phyloP scores from a whole-genome alignment of 2,329 filamentous ascomycete genomes.

The Apiospora sp. region DNA sequence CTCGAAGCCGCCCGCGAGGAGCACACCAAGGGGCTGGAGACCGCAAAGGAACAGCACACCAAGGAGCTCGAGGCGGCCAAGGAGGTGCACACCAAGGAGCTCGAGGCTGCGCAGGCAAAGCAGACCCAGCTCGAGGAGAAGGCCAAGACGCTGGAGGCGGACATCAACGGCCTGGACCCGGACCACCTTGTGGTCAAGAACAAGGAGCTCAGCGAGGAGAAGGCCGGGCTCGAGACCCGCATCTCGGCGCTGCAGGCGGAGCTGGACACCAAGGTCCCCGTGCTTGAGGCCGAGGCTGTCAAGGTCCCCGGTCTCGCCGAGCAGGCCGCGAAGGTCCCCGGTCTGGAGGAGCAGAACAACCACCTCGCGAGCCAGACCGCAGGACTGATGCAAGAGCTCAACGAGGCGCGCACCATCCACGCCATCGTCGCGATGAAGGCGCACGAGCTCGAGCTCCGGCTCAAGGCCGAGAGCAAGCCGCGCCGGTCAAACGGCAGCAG shows the following conservation, averaged over 20 bases:
- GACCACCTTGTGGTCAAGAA: neutral
- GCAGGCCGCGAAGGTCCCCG: neutral
- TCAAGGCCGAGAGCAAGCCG: conserved; percentile 19
- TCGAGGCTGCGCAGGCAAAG: neutral
- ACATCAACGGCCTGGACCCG: conserved; percentile 8
- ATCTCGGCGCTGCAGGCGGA: conserved; percentile 5
- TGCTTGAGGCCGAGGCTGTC: conserved; percentile 6
- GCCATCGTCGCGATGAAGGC: neutral
- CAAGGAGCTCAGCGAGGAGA: conserved; percentile 20
- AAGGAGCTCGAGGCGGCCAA: conserved; percentile 21
- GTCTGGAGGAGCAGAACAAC: neutral
- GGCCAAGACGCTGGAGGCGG: conserved; percentile 5
- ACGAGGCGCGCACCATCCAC: conserved; percentile 7
- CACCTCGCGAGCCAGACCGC: neutral
- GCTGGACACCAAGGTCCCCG: neutral
- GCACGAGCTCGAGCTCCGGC: conserved; percentile 20
- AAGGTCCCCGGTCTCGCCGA: neutral
- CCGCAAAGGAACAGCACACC: neutral
- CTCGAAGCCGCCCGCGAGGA: conserved; percentile 3
- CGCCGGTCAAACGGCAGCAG: conserved; percentile 18
- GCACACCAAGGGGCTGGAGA: conserved; percentile 15
- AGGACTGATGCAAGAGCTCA: neutral
- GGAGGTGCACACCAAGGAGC: conserved; percentile 1
- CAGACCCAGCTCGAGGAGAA: conserved; percentile 13
- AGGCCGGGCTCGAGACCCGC: conserved; percentile 18